Base-by-base conservation (phyloP, 768 basidiomycete species). In the Dioszegia crocea region DNA sequence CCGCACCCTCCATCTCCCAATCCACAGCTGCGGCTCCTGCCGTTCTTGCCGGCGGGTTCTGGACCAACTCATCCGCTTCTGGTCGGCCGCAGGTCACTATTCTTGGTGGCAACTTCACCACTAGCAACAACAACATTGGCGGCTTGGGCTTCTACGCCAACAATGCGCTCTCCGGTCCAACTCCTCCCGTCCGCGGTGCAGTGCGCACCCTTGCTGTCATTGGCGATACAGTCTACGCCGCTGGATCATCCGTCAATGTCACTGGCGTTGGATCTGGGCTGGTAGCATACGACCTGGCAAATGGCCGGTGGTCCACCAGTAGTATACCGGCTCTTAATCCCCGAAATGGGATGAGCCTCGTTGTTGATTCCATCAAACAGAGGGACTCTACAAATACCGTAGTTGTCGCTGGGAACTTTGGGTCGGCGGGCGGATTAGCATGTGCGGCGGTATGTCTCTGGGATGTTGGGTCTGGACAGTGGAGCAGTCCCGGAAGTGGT, bases 391-490 rank as follows among this genome's bases (percentile, higher is more conserved):
- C 85, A 24, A 82, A 84, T 46, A 81, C 80, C 1, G 73, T 97
- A 53, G 80, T 96, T 47, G 87, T 96, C 11, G 91, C 88, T 1
- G 94, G 94, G n/a, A 84, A 87, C 1, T 97, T 99, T 63, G 76
- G 84, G 0, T 83, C 85, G 40, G 91, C 88, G 2, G 92, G 91
- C 8, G 82, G 85, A 0, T 77, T 88, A 16, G 75, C 78, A 0
- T 97, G 94, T 76, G 83, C 83, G 38, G 85, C 83, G 1, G 84
- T 97, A 40, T 99, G 94, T 73, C 77, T 83, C 19, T 86, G 88
- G 68, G 85, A 92, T 71, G 83, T 81, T 1, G 73, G 71, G 0
- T 79, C 79, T n/a, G 84, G 83, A 60, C 86, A 87, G 73, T 99
- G 93, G 92, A 85, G 80, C 49, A 74, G 83, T 2, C 83, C 96